phyloP scores from a whole-genome alignment of 2,329 filamentous ascomycete species.

The Colletotrichum australisinense region DNA sequence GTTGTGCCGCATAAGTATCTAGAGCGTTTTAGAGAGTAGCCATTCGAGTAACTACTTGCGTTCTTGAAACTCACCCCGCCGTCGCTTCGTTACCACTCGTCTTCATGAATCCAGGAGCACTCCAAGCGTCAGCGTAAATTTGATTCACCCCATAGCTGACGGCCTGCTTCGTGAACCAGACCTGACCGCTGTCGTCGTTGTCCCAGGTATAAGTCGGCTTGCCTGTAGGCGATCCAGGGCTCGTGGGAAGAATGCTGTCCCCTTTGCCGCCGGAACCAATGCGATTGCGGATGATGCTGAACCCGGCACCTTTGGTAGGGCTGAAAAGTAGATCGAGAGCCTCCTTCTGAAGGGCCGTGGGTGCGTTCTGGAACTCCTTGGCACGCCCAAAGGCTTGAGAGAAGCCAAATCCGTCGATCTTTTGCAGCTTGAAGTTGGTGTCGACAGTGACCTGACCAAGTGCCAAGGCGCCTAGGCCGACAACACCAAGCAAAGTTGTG shows the following conservation, averaged over 20 bases:
- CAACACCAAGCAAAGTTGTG: neutral
- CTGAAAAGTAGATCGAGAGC: slow-evolving; percentile 59
- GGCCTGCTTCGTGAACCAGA: slow-evolving; percentile 63
- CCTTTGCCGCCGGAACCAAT: slow-evolving; percentile 52
- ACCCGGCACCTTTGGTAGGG: slow-evolving; percentile 56
- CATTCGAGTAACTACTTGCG: neutral
- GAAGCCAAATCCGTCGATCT: slow-evolving; percentile 61
- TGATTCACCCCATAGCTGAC: slow-evolving; percentile 49
- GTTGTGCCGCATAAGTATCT: slow-evolving; percentile 52
- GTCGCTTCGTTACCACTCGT: slow-evolving; percentile 50
- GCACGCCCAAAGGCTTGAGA: slow-evolving; percentile 60
- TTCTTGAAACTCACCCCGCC: slow-evolving; percentile 34
- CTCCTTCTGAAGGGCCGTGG: slow-evolving; percentile 44
- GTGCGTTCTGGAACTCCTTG: slow-evolving; percentile 50
- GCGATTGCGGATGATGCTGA: slow-evolving; percentile 62
- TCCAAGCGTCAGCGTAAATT: slow-evolving; percentile 59
- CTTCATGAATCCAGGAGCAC: slow-evolving; percentile 61
- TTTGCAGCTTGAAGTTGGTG: slow-evolving; percentile 43
- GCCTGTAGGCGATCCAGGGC: slow-evolving; percentile 53
- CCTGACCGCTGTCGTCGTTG: slow-evolving; percentile 59
- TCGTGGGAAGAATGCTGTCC: slow-evolving; percentile 55
- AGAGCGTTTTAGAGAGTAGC: neutral
- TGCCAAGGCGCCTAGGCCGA: slow-evolving; percentile 21
- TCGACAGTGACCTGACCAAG: slow-evolving; percentile 44
- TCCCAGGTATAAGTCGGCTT: slow-evolving; percentile 58